Conservation (phyloP, 2,329 filamentous ascomycete genomes). For the Chaetomium sp. region DNA sequence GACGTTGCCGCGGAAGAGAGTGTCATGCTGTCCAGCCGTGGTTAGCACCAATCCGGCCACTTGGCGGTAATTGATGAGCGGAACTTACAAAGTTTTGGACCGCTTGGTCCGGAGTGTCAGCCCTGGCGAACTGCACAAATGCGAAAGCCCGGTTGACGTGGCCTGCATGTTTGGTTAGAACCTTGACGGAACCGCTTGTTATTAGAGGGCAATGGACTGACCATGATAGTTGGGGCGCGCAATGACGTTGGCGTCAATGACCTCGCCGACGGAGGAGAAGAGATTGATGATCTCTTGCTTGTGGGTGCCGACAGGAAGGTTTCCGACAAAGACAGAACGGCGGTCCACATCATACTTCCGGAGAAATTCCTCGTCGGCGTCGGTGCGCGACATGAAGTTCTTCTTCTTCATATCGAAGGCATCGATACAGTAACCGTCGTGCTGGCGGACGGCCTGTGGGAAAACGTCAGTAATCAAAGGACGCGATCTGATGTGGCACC, state of each 20-base stretch:
- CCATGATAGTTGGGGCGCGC: slow-evolving; percentile 21
- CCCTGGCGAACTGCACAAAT: slow-evolving; percentile 32
- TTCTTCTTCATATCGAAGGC: slow-evolving; percentile 38
- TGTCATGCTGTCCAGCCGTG: slow-evolving; percentile 12
- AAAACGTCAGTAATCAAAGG: slow-evolving; percentile 4
- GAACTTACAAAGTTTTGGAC: slow-evolving; percentile 27
- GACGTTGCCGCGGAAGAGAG: slow-evolving; percentile 7
- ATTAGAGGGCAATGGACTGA: background rate
- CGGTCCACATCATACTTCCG: slow-evolving; percentile 47
- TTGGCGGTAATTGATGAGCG: background rate
- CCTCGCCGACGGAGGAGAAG: slow-evolving; percentile 44
- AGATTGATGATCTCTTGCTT: slow-evolving; percentile 43
- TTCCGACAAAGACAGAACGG: slow-evolving; percentile 53
- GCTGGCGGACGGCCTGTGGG: slow-evolving; percentile 21
- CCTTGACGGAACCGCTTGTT: background rate
- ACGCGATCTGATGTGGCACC: slow-evolving; percentile 7
- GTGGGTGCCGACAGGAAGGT: slow-evolving; percentile 46
- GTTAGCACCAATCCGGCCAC: slow-evolving; percentile 10
- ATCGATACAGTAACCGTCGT: slow-evolving; percentile 29
- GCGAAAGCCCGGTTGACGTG: slow-evolving; percentile 18
- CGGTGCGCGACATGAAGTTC: slow-evolving; percentile 16
- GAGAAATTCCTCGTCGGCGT: slow-evolving; percentile 34
- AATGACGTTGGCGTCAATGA: slow-evolving; percentile 41
- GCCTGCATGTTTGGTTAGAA: slow-evolving; percentile 10
- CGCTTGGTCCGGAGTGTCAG: slow-evolving; percentile 24